A percentile compares a stretch with the other conserved stretches of the same genome.
Evolutionary conservation across 1,139 yeast species (phyloP).

Genomic region (Arxiozyma heterogenica): DNA sequence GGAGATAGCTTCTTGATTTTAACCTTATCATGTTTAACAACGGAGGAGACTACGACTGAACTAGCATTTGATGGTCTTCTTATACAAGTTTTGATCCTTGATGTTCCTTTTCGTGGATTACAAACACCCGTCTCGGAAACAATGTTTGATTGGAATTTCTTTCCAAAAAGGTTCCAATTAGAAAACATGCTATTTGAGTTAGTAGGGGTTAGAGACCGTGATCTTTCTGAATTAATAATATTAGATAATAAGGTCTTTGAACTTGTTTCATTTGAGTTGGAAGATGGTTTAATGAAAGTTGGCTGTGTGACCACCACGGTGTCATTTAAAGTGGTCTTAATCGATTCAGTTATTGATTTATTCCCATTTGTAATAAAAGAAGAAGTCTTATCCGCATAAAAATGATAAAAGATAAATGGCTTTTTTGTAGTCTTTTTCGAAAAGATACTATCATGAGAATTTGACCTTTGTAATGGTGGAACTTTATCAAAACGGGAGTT

Average conservation of each 20-base stretch:
- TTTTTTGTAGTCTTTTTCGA: constrained; percentile 11
- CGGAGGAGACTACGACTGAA: not conserved
- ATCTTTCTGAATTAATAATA: constrained; percentile 6
- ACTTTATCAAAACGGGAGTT: constrained; percentile 13
- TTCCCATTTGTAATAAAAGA: not conserved
- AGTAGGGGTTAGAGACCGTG: not conserved
- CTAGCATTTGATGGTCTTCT: constrained; percentile 1
- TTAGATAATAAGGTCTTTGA: constrained; percentile 18
- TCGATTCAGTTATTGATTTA: not conserved
- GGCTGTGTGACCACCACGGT: constrained; percentile 13
- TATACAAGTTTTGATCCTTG: not conserved
- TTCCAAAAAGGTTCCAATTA: constrained; percentile 14
- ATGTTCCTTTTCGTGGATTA: not conserved
- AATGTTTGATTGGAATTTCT: not conserved
- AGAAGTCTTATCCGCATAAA: not conserved
- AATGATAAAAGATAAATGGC: constrained; percentile 5
- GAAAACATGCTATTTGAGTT: constrained; percentile 12
- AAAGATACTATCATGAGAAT: constrained; percentile 35
- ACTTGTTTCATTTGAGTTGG: constrained; percentile 6
- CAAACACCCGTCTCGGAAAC: not conserved
- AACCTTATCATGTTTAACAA: not conserved
- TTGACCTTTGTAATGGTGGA: constrained; percentile 27
- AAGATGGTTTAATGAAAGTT: constrained; percentile 9
- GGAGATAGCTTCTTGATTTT: constrained; percentile 1
- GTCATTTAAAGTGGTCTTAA: constrained; percentile 3